Evolutionary conservation across 2,329 filamentous ascomycete species (phyloP), one percentile per base, ranked within the genome.

Genomic region (Ceratocystiopsis minuta): DNA sequence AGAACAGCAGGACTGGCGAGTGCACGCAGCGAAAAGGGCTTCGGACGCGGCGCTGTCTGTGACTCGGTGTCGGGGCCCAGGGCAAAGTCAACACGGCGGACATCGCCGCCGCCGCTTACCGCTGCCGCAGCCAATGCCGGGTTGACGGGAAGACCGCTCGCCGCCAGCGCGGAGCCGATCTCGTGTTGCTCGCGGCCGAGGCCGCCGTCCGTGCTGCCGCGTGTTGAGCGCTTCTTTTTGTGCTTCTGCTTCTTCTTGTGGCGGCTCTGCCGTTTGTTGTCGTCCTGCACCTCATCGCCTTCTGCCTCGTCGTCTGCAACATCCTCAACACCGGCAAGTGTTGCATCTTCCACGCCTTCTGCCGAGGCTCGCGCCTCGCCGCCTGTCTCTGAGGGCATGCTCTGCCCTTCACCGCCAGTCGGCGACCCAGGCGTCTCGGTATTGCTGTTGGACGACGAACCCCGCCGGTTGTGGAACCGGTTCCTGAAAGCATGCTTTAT

Each of bases 401-500:
- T 28, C 11, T 6, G 24, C 9, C 24, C 24, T 28, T 28, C 24
- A 10, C 20, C 20, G 20, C 24, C 24, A 3, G 28, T 6, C 0
- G 39, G 38, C 2, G 47, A 43, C 0, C 40, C 33, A 3, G 45
- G 36, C 1, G 40, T 14, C 4, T 28, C 37, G 16, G 33, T 36
- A 15, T 72, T 70, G 46, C 48, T 45, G n/a, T 34, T 45, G 18
- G 47, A 49, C 24, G 72, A 53, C 24, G 72, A 53, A 13, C 31
- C 28, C 13, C 16, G 34, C n/a, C 41, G 41, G 34, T 70, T 76
- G 39, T 65, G 64, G 49, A 72, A 80, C 3, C 78, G 81, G 54
- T 45, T 48, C 17, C 45, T 51, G 51, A 83, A 70, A 42, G 73
- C 75, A 42, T 72, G 63, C 57, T 72, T 79, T 53, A 82, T 70